Conservation (phyloP, 768 basidiomycete genomes). For the Holtermanniella nyarrowii region DNA sequence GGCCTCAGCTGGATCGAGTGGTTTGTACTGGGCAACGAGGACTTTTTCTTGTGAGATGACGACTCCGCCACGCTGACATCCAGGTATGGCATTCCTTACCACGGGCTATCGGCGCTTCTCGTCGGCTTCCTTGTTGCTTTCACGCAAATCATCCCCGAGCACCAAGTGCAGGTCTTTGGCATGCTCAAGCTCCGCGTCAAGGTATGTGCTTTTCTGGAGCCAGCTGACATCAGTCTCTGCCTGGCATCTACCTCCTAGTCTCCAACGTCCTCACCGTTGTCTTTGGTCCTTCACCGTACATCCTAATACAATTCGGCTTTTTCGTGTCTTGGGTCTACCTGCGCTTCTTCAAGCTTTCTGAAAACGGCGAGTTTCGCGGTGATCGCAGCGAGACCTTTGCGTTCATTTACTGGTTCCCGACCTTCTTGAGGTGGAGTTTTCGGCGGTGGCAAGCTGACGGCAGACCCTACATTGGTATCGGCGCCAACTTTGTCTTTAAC, state of each 20-base stretch:
- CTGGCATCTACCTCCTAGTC: slow-evolving; percentile 86
- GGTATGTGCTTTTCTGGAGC: slow-evolving; percentile 48
- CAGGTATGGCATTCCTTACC: slow-evolving; percentile 81
- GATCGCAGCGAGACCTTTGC: slow-evolving; percentile 95
- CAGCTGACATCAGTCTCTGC: slow-evolving; percentile 53
- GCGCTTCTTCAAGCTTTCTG: slow-evolving; percentile 88
- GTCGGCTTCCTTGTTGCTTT: slow-evolving; percentile 85
- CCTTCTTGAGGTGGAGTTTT: slow-evolving; percentile 63
- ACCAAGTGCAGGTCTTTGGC: slow-evolving; percentile 88
- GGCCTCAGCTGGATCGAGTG: slow-evolving; percentile 77
- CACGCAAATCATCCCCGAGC: slow-evolving; percentile 95
- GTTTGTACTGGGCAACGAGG: slow-evolving; percentile 54
- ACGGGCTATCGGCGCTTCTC: slow-evolving; percentile 86
- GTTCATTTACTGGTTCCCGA: slow-evolving; percentile 92
- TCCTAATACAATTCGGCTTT: slow-evolving; percentile 92
- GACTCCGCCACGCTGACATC: background rate
- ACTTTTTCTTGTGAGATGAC: slow-evolving; percentile 68
- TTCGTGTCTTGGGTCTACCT: slow-evolving; percentile 90
- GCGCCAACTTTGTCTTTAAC: slow-evolving; percentile 59
- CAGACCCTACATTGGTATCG: slow-evolving; percentile 61
- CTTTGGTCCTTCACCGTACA: slow-evolving; percentile 34
- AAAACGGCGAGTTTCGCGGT: slow-evolving; percentile 57
- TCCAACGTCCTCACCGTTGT: slow-evolving; percentile 55
- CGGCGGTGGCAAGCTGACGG: background rate
- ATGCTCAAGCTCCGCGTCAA: slow-evolving; percentile 61